Base-by-base conservation (phyloP, 257 asterid species). In the Sherardia arvensis region DNA sequence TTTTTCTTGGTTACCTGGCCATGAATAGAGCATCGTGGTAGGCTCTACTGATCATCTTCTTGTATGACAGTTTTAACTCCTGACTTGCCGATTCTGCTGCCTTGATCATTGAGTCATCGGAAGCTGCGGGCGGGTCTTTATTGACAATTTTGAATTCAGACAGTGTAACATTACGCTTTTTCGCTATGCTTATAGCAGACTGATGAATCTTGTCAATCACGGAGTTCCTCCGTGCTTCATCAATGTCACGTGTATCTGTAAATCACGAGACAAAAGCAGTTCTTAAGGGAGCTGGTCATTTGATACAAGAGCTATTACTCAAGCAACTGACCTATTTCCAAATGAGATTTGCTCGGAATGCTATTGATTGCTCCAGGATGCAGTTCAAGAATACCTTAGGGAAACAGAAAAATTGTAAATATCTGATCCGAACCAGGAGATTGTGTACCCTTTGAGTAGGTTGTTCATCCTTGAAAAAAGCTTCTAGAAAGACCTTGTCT, bases 321-420 rank as follows among this genome's bases (percentile, higher is more conserved):
- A 28, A 66, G 34, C 53, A 68, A 59, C 68, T 32, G 78, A 92
- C 97, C 96, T 40, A 92, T 92, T 82, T 89, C 95, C 72, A 92
- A 69, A 74, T 89, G 97, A 34, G 99, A 76, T 82, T 77, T 87
- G 87, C 97, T 89, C 0, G 99, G 99, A 63, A 92, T 92, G 84
- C 99, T 92, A 82, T 92, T 92, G 66, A 92, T 85, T 74, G 99
- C 99, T 70, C 96, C 96, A 1, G 99, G 99, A 79, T 92, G 99
- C 77, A 89, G 81, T 78, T 85, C 88, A 73, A 92, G 83, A 67
- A 89, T 89, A 71, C 98, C 98, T 91, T 66, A 7, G 30, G 20
- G 25, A 62, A 48, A 47, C 21, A 25, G 18, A 74, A 25, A 23
- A 3, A 21, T 20, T 1, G 32, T 11, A 34, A 68, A 33, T 23